These are phyloP conservation scores for Collybia sordida DNA, from an alignment of 768 basidiomycete species.

Conservation along the genomic window DNA sequence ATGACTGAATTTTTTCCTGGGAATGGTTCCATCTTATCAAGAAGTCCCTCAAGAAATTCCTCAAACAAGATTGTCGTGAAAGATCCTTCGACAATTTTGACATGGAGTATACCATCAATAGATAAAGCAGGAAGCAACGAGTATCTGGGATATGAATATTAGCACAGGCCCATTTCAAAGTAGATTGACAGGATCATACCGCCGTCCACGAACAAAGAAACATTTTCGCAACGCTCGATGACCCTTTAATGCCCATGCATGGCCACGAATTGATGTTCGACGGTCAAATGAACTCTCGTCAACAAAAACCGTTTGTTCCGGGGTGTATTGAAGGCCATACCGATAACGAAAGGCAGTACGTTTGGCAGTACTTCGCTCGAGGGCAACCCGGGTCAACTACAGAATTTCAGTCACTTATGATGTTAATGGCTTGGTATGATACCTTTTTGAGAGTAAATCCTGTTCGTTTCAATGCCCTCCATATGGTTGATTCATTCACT, in stretches of 20 bases:
- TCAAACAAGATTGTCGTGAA: neutral
- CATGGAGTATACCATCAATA: slow-evolving; percentile 1
- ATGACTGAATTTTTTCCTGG: slow-evolving; percentile 11
- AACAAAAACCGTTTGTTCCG: slow-evolving; percentile 30
- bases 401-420: no score
- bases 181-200: slow-evolving; percentile 7
- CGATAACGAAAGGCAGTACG: slow-evolving; percentile 7
- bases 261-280: slow-evolving; percentile 14
- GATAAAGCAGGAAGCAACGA: slow-evolving; percentile 13
- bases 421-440: neutral
- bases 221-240: slow-evolving; percentile 13
- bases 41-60: slow-evolving; percentile 7
- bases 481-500: slow-evolving; percentile 11
- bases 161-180: neutral
- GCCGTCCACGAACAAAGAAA: slow-evolving; percentile 25
- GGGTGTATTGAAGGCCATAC: slow-evolving; percentile 11
- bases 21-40: slow-evolving; percentile 13
- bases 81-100: slow-evolving; percentile 8
- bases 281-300: slow-evolving; percentile 33
- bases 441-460: slow-evolving; percentile 22
- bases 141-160: slow-evolving; percentile 2
- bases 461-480: slow-evolving; percentile 13
- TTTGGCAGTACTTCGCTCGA: slow-evolving; percentile 13
- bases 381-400: slow-evolving; percentile 4
- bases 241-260: slow-evolving; percentile 26